Evolutionary conservation across 805 yeast genomes (phyloP), one percentile per base, ranked within the genome.

Genomic region (Metschnikowia proteae): DNA sequence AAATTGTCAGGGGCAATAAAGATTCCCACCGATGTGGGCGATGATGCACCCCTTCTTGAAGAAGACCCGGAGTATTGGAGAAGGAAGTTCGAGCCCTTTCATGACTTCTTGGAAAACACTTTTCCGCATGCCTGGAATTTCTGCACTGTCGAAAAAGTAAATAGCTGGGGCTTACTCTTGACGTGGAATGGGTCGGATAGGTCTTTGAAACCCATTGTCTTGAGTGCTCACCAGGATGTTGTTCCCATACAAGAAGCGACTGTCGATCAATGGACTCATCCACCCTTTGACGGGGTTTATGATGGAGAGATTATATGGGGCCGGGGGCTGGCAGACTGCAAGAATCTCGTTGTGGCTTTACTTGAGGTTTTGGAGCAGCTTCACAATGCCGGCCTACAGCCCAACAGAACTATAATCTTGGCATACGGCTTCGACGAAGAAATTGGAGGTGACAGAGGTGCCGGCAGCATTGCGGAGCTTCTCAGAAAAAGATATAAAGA

Each of bases 281-380:
- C 57, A 22, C 57, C 57, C 3, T 54, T 49, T 40, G 49, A 44
- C 2, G 55, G 55, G 8, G 46, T 39, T 36, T 49, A 34, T 31
- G 53, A 51, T 29, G 57, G 17, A 17, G 17, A 17, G 22, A 66
- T 60, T 36, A 57, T 88, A 3, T 86, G 81, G 78, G 96, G 96
- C 3, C 77, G 96, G 57, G 96, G 96, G 35, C 61, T 86, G 3
- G 64, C 75, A 37, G 96, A 88, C 63, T 83, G 89, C 62, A 89
- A 88, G 65, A 83, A 83, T 60, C 66, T 82, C 29, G 68, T 88
- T 43, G 70, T 84, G 51, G 85, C 82, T 1, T 75, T 84, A 40
- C 61, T 88, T 58, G 91, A 86, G 61, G 46, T 55, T 3, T 46
- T 51, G 32, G 58, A 53, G 47, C 41, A 47, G 34, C 37, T 55